Evolutionary conservation across 2,329 filamentous ascomycete genomes (phyloP), one percentile per base, ranked within the genome.

Genomic region (Talaromyces amestolkiae): DNA sequence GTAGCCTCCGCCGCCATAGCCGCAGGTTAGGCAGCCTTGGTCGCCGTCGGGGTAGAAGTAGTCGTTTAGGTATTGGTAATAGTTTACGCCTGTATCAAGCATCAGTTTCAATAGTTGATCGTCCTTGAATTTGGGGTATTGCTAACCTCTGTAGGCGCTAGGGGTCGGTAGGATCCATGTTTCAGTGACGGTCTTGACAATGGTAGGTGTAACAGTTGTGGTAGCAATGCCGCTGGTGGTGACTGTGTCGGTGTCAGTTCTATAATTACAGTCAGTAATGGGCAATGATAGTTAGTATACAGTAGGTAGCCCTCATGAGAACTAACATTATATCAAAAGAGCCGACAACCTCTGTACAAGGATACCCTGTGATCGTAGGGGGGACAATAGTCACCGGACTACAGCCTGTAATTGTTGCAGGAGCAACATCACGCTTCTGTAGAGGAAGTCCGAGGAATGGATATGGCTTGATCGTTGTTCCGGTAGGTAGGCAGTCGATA

Each of bases 31-130:
- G 27, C 61, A 63, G 19, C 61, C 61, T 17, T 43, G 19, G 61
- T 54, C n/a, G 3, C 61, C 61, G 51, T 63, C 61, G 13, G 61
- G 61, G 22, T 63, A 63, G 49, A 63, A 54, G 24, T 63, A 63
- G 61, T 63, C 61, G n/a, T 63, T 63, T 7, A 63, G 39, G 22
- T 63, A 63, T 63, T 63, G 61, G 24, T 63, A 63, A 9, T 63
- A 63, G 49, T 63, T 63, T 35, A 63, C 61, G 2, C 61, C 60
- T 27, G 27, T 27, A 27, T 27, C 27, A 27, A 27, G 27, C 27
- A 27, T 27, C 27, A 27, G 27, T 27, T 27, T 27, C 27, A 27
- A 27, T 27, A 27, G 3, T 27, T 27, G 27, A 27, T 27, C 1
- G 27, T 27, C 27, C 27, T 27, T 27, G 27, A 27, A 6, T 4